Percentiles rank a stretch among this genome's conserved stretches.
phyloP scores from a whole-genome alignment of 1,284 basidiomycete species.

The Thelephora terrestris region DNA sequence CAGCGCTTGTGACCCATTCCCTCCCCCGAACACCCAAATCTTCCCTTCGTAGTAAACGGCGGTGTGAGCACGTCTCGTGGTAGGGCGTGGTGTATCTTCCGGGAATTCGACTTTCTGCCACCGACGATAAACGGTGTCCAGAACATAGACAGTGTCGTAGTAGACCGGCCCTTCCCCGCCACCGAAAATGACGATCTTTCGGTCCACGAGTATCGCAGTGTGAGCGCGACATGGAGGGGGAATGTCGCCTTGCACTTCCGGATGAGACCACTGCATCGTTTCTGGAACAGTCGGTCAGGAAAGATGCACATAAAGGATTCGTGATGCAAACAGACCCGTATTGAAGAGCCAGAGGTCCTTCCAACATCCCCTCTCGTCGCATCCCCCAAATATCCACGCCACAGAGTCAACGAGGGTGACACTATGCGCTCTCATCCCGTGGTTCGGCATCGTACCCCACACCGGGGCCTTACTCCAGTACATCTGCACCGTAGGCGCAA shows the following conservation, averaged over 20 bases:
- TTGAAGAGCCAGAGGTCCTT: constrained; percentile 82
- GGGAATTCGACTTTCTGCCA: constrained; percentile 49
- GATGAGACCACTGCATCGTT: constrained; percentile 83
- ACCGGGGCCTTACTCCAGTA: constrained; percentile 83
- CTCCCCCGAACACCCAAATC: constrained; percentile 86
- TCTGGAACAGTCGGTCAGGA: constrained; percentile 35
- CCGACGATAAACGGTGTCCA: constrained; percentile 67
- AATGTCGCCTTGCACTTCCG: constrained; percentile 62
- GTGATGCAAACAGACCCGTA: constrained; percentile 38
- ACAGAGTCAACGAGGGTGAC: constrained; percentile 75
- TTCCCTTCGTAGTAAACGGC: constrained; percentile 66
- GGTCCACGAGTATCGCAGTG: constrained; percentile 78
- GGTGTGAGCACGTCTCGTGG: constrained; percentile 80
- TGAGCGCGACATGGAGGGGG: constrained; percentile 84
- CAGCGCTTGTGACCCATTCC: constrained; percentile 80
- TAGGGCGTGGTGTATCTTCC: constrained; percentile 27
- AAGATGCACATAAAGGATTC: constrained; percentile 1
- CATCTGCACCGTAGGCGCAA: constrained; percentile 55
- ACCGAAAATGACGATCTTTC: constrained; percentile 74
- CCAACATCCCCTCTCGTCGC: constrained; percentile 71
- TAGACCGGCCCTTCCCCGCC: constrained; percentile 76
- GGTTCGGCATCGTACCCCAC: constrained; percentile 64
- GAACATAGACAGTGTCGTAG: constrained; percentile 70
- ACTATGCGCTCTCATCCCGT: constrained; percentile 76
- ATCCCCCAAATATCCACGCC: constrained; percentile 86